Evolutionary conservation across 768 basidiomycete species (phyloP).

Genomic region (Podaxis sp.): DNA sequence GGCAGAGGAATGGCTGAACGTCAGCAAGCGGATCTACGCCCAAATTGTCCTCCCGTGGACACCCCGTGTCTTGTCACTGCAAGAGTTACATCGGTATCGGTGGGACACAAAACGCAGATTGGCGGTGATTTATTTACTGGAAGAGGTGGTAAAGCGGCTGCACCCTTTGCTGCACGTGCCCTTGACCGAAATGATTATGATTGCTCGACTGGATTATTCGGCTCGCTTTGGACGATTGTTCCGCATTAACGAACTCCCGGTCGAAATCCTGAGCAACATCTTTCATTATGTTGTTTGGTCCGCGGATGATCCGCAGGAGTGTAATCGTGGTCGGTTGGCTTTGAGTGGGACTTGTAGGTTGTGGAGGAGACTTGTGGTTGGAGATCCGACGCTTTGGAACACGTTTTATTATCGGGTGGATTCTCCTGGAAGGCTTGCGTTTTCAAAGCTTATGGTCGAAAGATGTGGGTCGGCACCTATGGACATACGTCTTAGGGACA

Average conservation of each 20-base stretch:
- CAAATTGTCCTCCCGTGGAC: conserved; percentile 19
- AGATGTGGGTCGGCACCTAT: conserved; percentile 53
- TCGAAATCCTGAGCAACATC: conserved; percentile 64
- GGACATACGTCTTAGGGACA: conserved; percentile 61
- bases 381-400: conserved; percentile 58
- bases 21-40: conserved; percentile 8
- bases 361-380: conserved; percentile 50
- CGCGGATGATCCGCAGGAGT: conserved; percentile 29
- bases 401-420: conserved; percentile 61
- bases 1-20: conserved; percentile 7
- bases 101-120: conserved; percentile 16
- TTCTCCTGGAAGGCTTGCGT: conserved; percentile 30
- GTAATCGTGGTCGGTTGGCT: conserved; percentile 39
- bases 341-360: conserved; percentile 59
- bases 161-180: conserved; percentile 2
- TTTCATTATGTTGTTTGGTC: conserved; percentile 62
- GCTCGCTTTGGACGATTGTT: conserved; percentile 39
- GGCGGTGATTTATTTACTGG: conserved; percentile 19
- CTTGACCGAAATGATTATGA: conserved; percentile 26
- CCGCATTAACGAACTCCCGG: conserved; percentile 59
- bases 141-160: conserved; percentile 11
- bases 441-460: conserved; percentile 55
- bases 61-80: conserved; percentile 14
- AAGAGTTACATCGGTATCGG: conserved; percentile 12
- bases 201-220: conserved; percentile 32